Conservation (phyloP, 352 stramenopile species). For the Elongisporangium undulatum region DNA sequence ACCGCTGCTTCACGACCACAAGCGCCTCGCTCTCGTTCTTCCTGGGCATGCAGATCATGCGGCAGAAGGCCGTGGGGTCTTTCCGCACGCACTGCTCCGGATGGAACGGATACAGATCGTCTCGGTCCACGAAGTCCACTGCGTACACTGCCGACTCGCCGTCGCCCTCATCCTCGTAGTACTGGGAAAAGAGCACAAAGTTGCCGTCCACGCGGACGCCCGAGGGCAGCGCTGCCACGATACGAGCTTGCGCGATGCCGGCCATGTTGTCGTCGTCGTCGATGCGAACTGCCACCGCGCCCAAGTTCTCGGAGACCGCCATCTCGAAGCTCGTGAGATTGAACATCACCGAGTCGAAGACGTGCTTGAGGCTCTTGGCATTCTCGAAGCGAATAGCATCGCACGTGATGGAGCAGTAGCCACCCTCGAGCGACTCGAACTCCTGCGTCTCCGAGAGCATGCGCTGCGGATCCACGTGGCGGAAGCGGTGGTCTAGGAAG, state of each 20-base stretch:
- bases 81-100: conserved; percentile 17
- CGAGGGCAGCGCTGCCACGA: conserved; percentile 22
- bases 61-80: conserved; percentile 14
- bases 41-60: not conserved
- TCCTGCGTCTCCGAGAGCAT: conserved; percentile 23
- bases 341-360: conserved; percentile 30
- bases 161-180: conserved; percentile 12
- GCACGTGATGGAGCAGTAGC: conserved; percentile 24
- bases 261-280: conserved; percentile 28
- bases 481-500: conserved; percentile 23
- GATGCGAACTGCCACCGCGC: conserved; percentile 29
- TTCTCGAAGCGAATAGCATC: conserved; percentile 25
- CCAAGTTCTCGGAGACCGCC: conserved; percentile 30
- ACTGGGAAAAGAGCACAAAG: conserved; percentile 27
- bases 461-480: conserved; percentile 19
- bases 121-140: conserved; percentile 28
- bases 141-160: conserved; percentile 17
- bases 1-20: not conserved
- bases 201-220: conserved; percentile 31
- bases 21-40: not conserved
- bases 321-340: conserved; percentile 37
- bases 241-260: conserved; percentile 22
- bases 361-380: conserved; percentile 18
- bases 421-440: conserved; percentile 18
- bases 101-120: conserved; percentile 29